phyloP scores from a whole-genome alignment of 2,329 filamentous ascomycete genomes.

The Niveomyces coronatus region DNA sequence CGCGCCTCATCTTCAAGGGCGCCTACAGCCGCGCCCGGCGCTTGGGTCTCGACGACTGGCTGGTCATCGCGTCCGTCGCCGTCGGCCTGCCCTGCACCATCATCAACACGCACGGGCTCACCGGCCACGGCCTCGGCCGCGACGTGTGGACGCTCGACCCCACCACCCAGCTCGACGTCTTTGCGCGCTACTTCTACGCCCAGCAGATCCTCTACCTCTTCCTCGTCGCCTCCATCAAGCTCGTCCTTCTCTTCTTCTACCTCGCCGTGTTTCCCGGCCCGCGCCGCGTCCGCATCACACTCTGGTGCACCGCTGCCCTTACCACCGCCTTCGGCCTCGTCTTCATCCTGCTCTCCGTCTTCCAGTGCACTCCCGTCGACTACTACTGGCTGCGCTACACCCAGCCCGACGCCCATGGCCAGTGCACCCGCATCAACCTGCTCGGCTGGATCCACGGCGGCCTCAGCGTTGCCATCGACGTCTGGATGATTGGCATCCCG shows the following conservation, averaged over 20 bases:
- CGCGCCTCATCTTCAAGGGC: slow-evolving; percentile 30
- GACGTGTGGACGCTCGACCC: slow-evolving; percentile 40
- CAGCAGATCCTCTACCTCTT: slow-evolving; percentile 36
- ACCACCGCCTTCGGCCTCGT: slow-evolving; percentile 27
- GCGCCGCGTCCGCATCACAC: slow-evolving; percentile 26
- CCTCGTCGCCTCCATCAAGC: slow-evolving; percentile 35
- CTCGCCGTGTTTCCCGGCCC: slow-evolving; percentile 40
- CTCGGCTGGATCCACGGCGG: slow-evolving; percentile 41
- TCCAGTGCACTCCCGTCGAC: slow-evolving; percentile 41
- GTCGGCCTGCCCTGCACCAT: slow-evolving; percentile 21
- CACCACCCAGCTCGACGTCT: slow-evolving; percentile 30
- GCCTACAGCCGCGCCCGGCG: slow-evolving; percentile 21
- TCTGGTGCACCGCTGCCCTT: slow-evolving; percentile 32
- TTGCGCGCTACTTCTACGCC: slow-evolving; percentile 33
- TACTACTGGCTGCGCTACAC: slow-evolving; percentile 45
- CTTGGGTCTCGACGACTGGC: slow-evolving; percentile 29
- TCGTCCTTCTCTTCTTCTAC: slow-evolving; percentile 45
- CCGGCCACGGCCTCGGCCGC: slow-evolving; percentile 33
- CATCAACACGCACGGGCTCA: slow-evolving; percentile 22
- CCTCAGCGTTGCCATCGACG: slow-evolving; percentile 41
- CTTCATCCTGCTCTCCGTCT: slow-evolving; percentile 35
- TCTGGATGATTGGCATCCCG: slow-evolving; percentile 42
- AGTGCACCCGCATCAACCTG: slow-evolving; percentile 38
- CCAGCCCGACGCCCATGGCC: slow-evolving; percentile 31
- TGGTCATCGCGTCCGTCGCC: slow-evolving; percentile 20